Base-by-base conservation (phyloP, 129 eudicot genomes). In the Scalesia atractyloides region DNA sequence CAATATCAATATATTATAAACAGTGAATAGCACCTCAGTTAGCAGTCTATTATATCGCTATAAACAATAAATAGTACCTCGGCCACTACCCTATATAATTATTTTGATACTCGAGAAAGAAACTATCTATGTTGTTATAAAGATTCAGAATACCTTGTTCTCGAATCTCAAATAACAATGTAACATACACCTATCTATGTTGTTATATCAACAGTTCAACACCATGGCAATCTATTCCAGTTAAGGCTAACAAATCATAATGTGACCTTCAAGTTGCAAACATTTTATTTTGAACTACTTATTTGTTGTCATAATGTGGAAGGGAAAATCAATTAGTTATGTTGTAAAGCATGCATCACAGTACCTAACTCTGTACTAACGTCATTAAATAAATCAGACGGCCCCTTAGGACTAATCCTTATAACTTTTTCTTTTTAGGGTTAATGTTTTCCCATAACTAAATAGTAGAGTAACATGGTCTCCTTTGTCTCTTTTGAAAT, bases 301-400 rank as follows among this genome's bases (percentile, higher is more conserved):
- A 20, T 22, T 24, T 20, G n/a, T 37, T 37, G 43, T 37, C 43
- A 37, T 37, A 37, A 37, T 37, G 41, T 9, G 6, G 46, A n/a
- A 18, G 6, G 33, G 26, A 24, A 58, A 1, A 41, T 57, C 24
- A 54, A 54, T 7, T 57, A 39, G 41, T 57, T 72, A 12, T 10
- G 43, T 4, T 4, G 43, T 37, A 36, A 72, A 44, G 59, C 59
- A 44, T 44, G 57, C 67, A 57, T 19, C 66, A 70, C 57, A 41
- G 11, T 13, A 71, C 9, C 49, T 7, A 44, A 9, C 49, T 7
- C 62, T 22, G 39, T 9, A 26, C 37, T 58, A 22, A 58, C 64
- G 39, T 11, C 37, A 24, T 58, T 24, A 5, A 24, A 37, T 37
- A 0, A 37, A 37, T 37, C 43, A 37, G 5, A 36, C 41, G 3